These are phyloP conservation scores for Exophiala sideris DNA, from an alignment of 2,329 filamentous ascomycete species.

Conservation along the genomic window DNA sequence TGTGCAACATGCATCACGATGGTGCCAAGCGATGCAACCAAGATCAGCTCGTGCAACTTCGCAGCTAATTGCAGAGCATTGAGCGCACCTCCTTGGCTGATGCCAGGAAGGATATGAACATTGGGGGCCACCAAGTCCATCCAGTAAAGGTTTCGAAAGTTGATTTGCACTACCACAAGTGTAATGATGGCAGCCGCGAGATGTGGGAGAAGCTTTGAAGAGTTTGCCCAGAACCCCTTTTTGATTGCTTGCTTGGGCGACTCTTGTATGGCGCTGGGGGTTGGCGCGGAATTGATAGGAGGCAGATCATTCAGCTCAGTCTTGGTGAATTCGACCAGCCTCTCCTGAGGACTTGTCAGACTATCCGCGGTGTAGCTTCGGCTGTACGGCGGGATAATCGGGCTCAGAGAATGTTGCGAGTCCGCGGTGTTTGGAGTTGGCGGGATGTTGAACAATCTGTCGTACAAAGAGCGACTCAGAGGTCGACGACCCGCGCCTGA, in stretches of 20 bases:
- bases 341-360: slow-evolving; percentile 6
- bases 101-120: slow-evolving; percentile 20
- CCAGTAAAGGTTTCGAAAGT: slow-evolving; percentile 19
- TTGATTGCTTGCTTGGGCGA: slow-evolving; percentile 17
- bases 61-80: slow-evolving; percentile 29
- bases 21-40: slow-evolving; percentile 29
- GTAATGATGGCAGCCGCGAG: slow-evolving; percentile 22
- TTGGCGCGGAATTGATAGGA: slow-evolving; percentile 1
- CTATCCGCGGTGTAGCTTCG: slow-evolving; percentile 5
- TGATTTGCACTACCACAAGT: slow-evolving; percentile 24
- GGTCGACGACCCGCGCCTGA: slow-evolving; percentile 10
- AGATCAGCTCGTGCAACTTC: slow-evolving; percentile 29
- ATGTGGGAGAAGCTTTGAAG: slow-evolving; percentile 24
- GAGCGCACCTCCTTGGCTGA: slow-evolving; percentile 28
- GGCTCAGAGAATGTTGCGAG: slow-evolving; percentile 8
- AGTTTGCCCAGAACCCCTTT: slow-evolving; percentile 16
- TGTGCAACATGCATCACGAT: slow-evolving; percentile 28
- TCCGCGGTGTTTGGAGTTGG: neutral
- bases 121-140: slow-evolving; percentile 28
- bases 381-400: slow-evolving; percentile 1
- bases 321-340: slow-evolving; percentile 4
- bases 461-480: slow-evolving; percentile 12
- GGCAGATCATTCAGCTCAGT: slow-evolving; percentile 5
- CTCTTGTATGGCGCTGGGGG: slow-evolving; percentile 4
- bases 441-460: slow-evolving; percentile 8